These are phyloP conservation scores for Eleusine coracana DNA, from an alignment of 176 grass and related monocot species.

Conservation along the genomic window DNA sequence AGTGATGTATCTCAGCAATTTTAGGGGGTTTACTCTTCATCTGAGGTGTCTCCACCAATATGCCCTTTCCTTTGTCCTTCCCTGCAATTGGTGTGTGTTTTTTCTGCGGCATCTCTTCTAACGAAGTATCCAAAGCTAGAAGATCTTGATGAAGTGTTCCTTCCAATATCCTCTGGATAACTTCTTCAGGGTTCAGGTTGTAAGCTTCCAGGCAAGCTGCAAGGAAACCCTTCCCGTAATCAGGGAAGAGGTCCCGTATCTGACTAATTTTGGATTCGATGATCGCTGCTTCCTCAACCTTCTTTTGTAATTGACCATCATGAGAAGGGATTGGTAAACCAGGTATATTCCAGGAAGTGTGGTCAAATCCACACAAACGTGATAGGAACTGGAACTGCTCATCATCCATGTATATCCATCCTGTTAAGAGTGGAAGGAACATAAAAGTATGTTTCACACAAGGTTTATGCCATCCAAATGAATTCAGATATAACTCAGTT, in stretches of 20 bases:
- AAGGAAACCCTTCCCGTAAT: constrained; percentile 93
- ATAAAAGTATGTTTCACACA: constrained; percentile 29
- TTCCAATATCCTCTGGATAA: constrained; percentile 92
- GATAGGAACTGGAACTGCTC: constrained; percentile 80
- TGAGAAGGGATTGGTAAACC: constrained; percentile 56
- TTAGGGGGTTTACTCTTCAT: constrained; percentile 36
- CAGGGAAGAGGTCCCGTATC: constrained; percentile 88
- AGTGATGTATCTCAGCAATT: constrained; percentile 22
- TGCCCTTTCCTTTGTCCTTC: constrained; percentile 84
- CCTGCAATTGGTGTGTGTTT: constrained; percentile 46
- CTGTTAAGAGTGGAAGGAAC: constrained; percentile 52
- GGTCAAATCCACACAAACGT: constrained; percentile 57
- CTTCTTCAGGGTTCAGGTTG: constrained; percentile 80
- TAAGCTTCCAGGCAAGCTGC: constrained; percentile 92
- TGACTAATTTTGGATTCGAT: constrained; percentile 94
- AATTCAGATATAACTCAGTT: not conserved
- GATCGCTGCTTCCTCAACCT: constrained; percentile 72
- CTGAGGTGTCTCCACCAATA: constrained; percentile 61
- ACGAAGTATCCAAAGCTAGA: constrained; percentile 70
- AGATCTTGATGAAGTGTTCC: constrained; percentile 94
- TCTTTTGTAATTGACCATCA: constrained; percentile 55
- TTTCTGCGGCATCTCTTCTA: constrained; percentile 70
- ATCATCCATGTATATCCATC: constrained; percentile 87
- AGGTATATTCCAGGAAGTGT: constrained; percentile 55
- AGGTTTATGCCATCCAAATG: not conserved